Base-by-base conservation (phyloP, 1,139 yeast species). In the Geotrichum macrosporum region DNA sequence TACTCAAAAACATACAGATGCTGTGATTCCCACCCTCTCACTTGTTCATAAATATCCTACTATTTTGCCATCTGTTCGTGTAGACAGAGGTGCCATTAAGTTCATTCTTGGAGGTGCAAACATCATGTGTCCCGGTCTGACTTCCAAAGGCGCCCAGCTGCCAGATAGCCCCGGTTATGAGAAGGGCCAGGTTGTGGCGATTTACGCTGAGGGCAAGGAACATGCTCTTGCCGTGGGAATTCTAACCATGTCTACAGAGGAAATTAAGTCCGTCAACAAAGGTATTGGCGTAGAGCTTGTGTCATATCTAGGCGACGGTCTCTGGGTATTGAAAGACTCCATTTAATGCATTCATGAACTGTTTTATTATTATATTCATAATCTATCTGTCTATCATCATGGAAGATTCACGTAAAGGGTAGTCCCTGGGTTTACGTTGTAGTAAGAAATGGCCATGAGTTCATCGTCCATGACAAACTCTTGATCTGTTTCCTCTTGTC, bases 41-140 rank as follows among this genome's bases (percentile, higher is more conserved):
- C 69, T 86, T 16, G 88, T 89, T 24, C 97, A 89, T 68, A 81
- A 81, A 58, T 64, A 80, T 60, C 94, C 95, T 5, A 33, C 35
- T 4, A 77, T 81, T 32, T 88, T 89, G 68, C 96, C 96, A 29
- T 71, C 77, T 37, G 95, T 89, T 31, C 85, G 82, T 60, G 97
- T 89, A 9, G 98, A 89, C 63, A 76, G 96, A 65, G 98, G 98
- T 50, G 98, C 97, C 44, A 88, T 89, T 63, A 89, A 89, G 67
- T 89, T 89, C 61, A 94, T 89, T 19, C 71, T 89, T 31, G 84
- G 95, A 1, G 97, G 97, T 47, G 96, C 96, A 29, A 88, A 88
- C 62, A 84, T 89, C 58, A 89, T 88, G 96, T 89, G 97, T 68
- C 97, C 97, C 4, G 98, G 98, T 21, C 74, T 89, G 55, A 89